These are phyloP conservation scores for Lepiota brunneoincarnata DNA, from an alignment of 768 basidiomycete genomes.

Conservation along the genomic window DNA sequence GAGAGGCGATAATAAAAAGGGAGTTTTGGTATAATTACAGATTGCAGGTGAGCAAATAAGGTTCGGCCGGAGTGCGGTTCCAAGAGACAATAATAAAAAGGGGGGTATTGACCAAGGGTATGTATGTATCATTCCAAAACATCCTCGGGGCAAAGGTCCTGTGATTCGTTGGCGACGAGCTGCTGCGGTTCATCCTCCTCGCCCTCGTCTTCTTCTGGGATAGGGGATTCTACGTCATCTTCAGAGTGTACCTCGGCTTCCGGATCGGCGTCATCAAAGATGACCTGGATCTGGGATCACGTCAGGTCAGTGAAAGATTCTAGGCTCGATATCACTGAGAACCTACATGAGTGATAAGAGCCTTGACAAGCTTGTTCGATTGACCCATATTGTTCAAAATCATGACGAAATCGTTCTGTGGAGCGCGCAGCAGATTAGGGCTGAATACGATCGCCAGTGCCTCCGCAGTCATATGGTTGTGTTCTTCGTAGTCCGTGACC, in stretches of 20 bases:
- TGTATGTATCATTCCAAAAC: neutral
- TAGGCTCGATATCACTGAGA: neutral
- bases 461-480: slow-evolving; percentile 88
- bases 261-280: slow-evolving; percentile 70
- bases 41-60: slow-evolving; percentile 3
- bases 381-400: slow-evolving; percentile 80
- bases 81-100: neutral
- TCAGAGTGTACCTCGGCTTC: slow-evolving; percentile 63
- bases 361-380: slow-evolving; percentile 73
- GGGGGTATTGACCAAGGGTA: slow-evolving; percentile 12
- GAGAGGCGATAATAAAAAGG: neutral
- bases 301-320: slow-evolving; percentile 12
- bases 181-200: slow-evolving; percentile 27
- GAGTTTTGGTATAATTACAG: slow-evolving; percentile 7
- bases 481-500: slow-evolving; percentile 85
- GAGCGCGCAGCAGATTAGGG: slow-evolving; percentile 74
- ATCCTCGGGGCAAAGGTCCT: slow-evolving; percentile 1
- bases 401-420: slow-evolving; percentile 74
- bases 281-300: slow-evolving; percentile 49
- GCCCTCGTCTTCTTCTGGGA: slow-evolving; percentile 68
- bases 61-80: neutral
- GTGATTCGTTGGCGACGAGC: neutral
- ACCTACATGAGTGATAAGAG: slow-evolving; percentile 72
- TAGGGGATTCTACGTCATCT: slow-evolving; percentile 63
- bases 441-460: slow-evolving; percentile 85